Conservation (phyloP, 495 filamentous ascomycete genomes). For the Penicillium ochrochloron region DNA sequence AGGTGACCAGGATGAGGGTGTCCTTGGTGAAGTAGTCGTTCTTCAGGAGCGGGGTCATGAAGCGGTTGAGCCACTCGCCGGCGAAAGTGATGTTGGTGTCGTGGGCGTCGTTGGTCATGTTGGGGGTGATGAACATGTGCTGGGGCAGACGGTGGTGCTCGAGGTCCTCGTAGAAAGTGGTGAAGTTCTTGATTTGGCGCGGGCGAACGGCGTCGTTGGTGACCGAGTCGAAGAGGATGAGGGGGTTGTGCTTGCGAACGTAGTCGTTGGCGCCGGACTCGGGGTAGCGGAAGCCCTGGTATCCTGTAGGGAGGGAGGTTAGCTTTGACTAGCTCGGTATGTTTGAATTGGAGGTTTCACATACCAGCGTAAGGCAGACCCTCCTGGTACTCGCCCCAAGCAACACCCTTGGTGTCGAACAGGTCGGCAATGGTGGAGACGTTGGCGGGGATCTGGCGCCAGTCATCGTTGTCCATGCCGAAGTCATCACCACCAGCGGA, state of each 20-base stretch:
- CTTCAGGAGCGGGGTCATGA: constrained; percentile 64
- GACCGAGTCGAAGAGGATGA: constrained; percentile 63
- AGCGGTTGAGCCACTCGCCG: constrained; percentile 59
- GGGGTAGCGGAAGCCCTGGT: constrained; percentile 59
- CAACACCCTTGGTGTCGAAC: constrained; percentile 67
- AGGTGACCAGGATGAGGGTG: constrained; percentile 69
- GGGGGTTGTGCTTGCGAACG: constrained; percentile 79
- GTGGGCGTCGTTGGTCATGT: constrained; percentile 77
- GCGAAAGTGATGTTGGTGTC: constrained; percentile 67
- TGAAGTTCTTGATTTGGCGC: constrained; percentile 69
- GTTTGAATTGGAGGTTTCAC: neutral
- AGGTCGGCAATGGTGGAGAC: constrained; percentile 71
- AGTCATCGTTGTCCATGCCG: constrained; percentile 71
- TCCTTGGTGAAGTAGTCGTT: constrained; percentile 70
- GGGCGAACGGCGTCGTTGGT: constrained; percentile 57
- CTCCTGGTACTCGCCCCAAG: constrained; percentile 74
- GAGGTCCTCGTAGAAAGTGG: constrained; percentile 64
- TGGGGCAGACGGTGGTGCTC: constrained; percentile 63
- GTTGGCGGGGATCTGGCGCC: constrained; percentile 59
- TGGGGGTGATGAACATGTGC: constrained; percentile 77
- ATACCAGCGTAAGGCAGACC: constrained; percentile 64
- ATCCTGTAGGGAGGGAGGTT: constrained; percentile 36
- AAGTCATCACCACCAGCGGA: constrained; percentile 66
- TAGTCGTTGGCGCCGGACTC: constrained; percentile 62
- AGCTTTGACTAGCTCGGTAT: too few relatives aligned